Conservation (phyloP, 805 yeast genomes). For the Nakazawaea ernobii region DNA sequence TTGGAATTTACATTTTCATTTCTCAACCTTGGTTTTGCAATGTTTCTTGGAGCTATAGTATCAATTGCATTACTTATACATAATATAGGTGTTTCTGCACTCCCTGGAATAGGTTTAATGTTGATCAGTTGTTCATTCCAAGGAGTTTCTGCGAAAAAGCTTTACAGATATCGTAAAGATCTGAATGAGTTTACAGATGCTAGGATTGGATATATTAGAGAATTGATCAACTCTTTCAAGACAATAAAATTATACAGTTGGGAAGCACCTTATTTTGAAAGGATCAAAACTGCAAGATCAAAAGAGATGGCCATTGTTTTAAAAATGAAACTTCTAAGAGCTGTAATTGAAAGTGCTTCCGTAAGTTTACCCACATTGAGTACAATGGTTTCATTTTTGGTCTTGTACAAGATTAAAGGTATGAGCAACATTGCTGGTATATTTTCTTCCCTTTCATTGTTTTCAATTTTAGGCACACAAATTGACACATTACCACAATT, state of each 20-base stretch:
- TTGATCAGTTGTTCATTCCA: constrained; percentile 44
- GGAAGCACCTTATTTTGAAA: constrained; percentile 36
- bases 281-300: constrained; percentile 28
- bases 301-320: constrained; percentile 34
- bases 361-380: constrained; percentile 63
- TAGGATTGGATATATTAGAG: constrained; percentile 72
- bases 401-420: constrained; percentile 22
- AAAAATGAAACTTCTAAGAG: constrained; percentile 59
- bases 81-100: constrained; percentile 66
- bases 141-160: constrained; percentile 39
- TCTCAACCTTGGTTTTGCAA: constrained; percentile 54
- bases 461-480: constrained; percentile 54
- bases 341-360: constrained; percentile 55
- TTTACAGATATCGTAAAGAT: constrained; percentile 48
- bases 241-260: constrained; percentile 74
- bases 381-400: constrained; percentile 53
- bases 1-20: constrained; percentile 68
- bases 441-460: constrained; percentile 66
- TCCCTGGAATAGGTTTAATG: constrained; percentile 61
- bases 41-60: constrained; percentile 58
- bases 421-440: constrained; percentile 50
- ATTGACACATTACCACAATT: constrained; percentile 67
- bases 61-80: constrained; percentile 57
- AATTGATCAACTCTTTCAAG: constrained; percentile 70
- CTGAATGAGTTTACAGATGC: constrained; percentile 66